Conservation (phyloP, 768 basidiomycete genomes). For the Boletus bicolor region DNA sequence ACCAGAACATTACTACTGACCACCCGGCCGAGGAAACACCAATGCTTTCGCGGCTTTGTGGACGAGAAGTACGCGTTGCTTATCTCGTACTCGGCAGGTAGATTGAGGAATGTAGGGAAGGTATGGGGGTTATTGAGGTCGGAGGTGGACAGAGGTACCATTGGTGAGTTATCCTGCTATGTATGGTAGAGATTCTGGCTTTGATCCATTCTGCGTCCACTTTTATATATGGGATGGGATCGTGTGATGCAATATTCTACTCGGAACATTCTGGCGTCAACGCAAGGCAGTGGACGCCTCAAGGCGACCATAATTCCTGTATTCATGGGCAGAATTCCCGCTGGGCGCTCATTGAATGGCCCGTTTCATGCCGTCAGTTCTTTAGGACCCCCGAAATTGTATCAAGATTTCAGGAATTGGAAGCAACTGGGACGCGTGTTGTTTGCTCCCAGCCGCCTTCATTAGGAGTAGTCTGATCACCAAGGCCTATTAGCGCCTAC, state of each 20-base stretch:
- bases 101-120: conserved; percentile 23
- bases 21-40: conserved; percentile 30
- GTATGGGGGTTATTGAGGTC: conserved; percentile 24
- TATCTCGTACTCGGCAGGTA: conserved; percentile 24
- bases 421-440: neutral
- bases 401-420: neutral
- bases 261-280: neutral
- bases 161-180: conserved; percentile 10
- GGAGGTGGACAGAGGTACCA: conserved; percentile 21
- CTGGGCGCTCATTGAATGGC: neutral
- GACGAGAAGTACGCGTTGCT: conserved; percentile 21
- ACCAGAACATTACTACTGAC: conserved; percentile 25
- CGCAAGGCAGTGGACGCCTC: neutral
- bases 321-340: neutral
- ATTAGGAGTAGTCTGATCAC: neutral
- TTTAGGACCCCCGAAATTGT: neutral
- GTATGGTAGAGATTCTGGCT: neutral
- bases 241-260: neutral
- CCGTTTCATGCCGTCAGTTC: conserved; percentile 12
- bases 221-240: conserved; percentile 14
- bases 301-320: neutral
- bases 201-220: neutral
- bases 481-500: neutral
- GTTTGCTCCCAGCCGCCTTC: neutral
- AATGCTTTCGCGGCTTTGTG: conserved; percentile 26